phyloP scores from a whole-genome alignment of 2,329 filamentous ascomycete species.

The Didymella arachidicola region DNA sequence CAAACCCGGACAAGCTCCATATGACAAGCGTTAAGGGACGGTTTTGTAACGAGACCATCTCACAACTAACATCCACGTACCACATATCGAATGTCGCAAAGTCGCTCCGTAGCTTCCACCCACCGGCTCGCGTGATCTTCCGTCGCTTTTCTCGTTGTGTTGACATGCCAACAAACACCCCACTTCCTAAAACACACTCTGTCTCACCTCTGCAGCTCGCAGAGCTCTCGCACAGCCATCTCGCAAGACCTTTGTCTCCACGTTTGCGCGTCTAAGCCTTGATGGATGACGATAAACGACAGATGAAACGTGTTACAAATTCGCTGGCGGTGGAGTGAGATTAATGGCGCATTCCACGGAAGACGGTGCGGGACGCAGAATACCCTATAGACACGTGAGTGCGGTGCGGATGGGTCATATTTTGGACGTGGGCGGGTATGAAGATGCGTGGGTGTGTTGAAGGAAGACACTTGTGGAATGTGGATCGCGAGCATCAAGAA shows the following conservation, averaged over 20 bases:
- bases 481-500: not conserved
- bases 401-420: not conserved
- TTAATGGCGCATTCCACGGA: constrained; percentile 2
- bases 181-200: not conserved
- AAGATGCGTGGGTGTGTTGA: not conserved
- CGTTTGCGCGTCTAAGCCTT: not conserved
- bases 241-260: not conserved
- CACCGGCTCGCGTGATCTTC: not conserved
- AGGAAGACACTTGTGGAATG: constrained; percentile 6
- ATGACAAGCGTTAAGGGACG: not conserved
- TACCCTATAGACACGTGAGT: not conserved
- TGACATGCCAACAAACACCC: not conserved
- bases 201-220: not conserved
- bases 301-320: constrained; percentile 6
- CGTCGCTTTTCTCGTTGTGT: not conserved
- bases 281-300: not conserved
- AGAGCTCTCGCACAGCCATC: not conserved
- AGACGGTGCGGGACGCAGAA: not conserved
- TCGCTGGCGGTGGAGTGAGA: not conserved
- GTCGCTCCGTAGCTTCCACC: not conserved
- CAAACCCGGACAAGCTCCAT: not conserved
- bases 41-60: not conserved
- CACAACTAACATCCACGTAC: not conserved
- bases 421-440: not conserved
- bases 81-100: not conserved